Conservation (phyloP, 306 rosid genomes). For the Lupinus albus region DNA sequence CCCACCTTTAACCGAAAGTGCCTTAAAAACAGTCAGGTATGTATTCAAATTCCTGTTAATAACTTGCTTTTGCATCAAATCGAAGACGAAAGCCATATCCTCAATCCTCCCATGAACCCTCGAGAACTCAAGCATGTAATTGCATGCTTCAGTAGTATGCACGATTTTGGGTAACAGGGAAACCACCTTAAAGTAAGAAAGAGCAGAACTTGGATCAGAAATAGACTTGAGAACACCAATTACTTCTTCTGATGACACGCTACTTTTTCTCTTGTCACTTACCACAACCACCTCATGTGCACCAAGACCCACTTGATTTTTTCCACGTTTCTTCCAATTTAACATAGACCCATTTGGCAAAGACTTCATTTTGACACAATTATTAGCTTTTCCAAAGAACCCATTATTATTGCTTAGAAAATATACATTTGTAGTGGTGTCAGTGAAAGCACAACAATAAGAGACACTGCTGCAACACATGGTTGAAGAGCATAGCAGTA, state of each 20-base stretch:
- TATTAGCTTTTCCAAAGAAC: slow-evolving; percentile 40
- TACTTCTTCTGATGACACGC: slow-evolving; percentile 70
- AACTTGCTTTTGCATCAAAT: slow-evolving; percentile 78
- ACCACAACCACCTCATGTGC: slow-evolving; percentile 45
- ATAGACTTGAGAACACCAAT: slow-evolving; percentile 61
- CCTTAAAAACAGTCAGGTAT: slow-evolving; percentile 68
- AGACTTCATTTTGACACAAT: slow-evolving; percentile 49
- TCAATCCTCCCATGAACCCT: slow-evolving; percentile 55
- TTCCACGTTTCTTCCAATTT: slow-evolving; percentile 55
- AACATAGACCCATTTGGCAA: slow-evolving; percentile 48
- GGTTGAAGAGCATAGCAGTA: slow-evolving; percentile 55
- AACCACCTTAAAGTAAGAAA: slow-evolving; percentile 69
- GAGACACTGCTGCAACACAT: slow-evolving; percentile 49
- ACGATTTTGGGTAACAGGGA: slow-evolving; percentile 61
- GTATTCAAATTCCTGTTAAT: slow-evolving; percentile 65
- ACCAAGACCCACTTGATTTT: slow-evolving; percentile 46
- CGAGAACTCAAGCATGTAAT: slow-evolving; percentile 84
- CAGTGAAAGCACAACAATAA: slow-evolving; percentile 44
- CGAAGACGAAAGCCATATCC: slow-evolving; percentile 79
- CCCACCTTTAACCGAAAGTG: slow-evolving; percentile 76
- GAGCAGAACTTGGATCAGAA: slow-evolving; percentile 57
- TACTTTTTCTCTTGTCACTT: slow-evolving; percentile 44
- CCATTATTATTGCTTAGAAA: slow-evolving; percentile 44
- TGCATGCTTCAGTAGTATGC: slow-evolving; percentile 81
- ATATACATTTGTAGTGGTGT: slow-evolving; percentile 33